Percentiles rank a stretch among this genome's conserved stretches.
phyloP scores from a whole-genome alignment of 192 early-diverging fungal genomes.

The Tieghemiomyces parasiticus region DNA sequence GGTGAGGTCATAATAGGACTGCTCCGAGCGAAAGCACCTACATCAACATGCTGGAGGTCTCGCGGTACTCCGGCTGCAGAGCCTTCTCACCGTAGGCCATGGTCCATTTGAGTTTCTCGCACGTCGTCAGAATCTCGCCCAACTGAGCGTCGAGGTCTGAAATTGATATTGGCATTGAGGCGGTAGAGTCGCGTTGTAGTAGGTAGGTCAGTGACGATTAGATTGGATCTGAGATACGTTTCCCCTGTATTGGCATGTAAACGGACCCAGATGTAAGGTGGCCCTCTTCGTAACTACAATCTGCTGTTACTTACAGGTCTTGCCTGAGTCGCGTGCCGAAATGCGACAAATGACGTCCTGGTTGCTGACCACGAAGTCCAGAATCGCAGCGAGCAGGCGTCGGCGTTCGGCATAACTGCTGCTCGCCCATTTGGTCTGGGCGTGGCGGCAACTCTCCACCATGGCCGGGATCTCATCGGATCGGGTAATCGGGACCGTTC shows the following conservation, averaged over 20 bases:
- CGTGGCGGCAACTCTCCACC: conserved; percentile 35
- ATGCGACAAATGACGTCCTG: conserved; percentile 65
- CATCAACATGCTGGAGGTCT: conserved; percentile 51
- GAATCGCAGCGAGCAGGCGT: conserved; percentile 48
- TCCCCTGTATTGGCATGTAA: too few species aligned
- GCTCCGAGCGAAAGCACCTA: too few species aligned
- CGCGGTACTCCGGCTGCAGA: conserved; percentile 46
- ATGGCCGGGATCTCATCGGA: conserved; percentile 37
- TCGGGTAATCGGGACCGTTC: conserved; percentile 37
- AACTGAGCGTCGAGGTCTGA: conserved; percentile 63
- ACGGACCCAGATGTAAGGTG: too few species aligned
- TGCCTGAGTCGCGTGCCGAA: conserved; percentile 61
- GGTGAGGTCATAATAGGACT: too few species aligned
- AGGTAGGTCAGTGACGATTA: too few species aligned
- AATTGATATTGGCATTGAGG: not conserved
- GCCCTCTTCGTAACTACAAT: too few species aligned
- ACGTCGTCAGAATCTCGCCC: conserved; percentile 68
- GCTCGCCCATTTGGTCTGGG: conserved; percentile 51
- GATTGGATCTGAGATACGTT: too few species aligned
- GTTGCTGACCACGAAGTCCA: conserved; percentile 52
- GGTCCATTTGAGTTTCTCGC: conserved; percentile 65
- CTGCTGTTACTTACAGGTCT: conserved; percentile 33
- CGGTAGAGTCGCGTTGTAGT: not conserved
- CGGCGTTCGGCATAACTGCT: conserved; percentile 59
- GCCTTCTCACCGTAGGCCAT: conserved; percentile 59